A percentile compares a stretch with the other conserved stretches of the same genome.
Evolutionary conservation across 805 yeast species (phyloP).

Genomic region (Starmera amethionina): DNA sequence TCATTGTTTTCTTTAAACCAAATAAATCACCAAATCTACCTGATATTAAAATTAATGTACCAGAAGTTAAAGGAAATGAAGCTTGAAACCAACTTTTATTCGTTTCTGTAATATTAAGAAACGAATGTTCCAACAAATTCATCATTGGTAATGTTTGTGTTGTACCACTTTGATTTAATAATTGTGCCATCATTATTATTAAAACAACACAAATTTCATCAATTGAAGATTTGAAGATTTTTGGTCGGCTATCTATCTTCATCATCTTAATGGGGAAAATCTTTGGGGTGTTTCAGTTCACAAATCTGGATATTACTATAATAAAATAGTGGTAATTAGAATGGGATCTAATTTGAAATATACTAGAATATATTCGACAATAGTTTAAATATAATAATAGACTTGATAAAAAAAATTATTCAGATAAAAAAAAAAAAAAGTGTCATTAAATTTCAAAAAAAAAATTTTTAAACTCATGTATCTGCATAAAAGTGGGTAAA

Average conservation of each 20-base stretch:
- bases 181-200: constrained; percentile 25
- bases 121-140: constrained; percentile 23
- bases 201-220: constrained; percentile 20
- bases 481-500: too few relatives aligned
- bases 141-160: constrained; percentile 28
- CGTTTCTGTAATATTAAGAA: constrained; percentile 17
- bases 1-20: constrained; percentile 47
- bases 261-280: too few relatives aligned
- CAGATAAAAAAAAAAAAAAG: too few relatives aligned
- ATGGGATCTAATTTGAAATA: too few relatives aligned
- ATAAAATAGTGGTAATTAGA: too few relatives aligned
- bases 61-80: constrained; percentile 59
- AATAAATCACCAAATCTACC: constrained; percentile 68
- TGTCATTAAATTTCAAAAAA: too few relatives aligned
- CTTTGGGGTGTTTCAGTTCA: not conserved
- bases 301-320: too few relatives aligned
- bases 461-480: too few relatives aligned
- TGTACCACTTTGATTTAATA: constrained; percentile 30
- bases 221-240: not conserved
- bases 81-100: constrained; percentile 59
- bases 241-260: not conserved
- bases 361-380: too few relatives aligned
- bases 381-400: too few relatives aligned
- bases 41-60: constrained; percentile 58
- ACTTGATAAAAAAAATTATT: too few relatives aligned